These are phyloP conservation scores for Vachellia pachyceras DNA, from an alignment of 306 rosid species.

Conservation along the genomic window DNA sequence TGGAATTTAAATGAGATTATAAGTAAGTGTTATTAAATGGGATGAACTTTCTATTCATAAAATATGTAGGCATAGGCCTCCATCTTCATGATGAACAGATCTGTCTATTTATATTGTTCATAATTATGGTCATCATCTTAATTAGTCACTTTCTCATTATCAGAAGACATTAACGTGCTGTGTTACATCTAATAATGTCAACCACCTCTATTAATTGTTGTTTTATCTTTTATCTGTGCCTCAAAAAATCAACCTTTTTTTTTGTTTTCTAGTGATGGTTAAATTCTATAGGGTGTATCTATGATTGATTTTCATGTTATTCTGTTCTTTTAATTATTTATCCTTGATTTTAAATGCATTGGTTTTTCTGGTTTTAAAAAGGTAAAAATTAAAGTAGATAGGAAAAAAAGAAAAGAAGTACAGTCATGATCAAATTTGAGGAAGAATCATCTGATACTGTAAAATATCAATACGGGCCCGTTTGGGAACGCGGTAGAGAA, in stretches of 20 bases:
- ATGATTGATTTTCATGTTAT: not conserved
- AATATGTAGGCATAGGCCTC: not conserved
- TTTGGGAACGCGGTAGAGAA: too few relatives aligned
- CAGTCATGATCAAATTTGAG: not conserved
- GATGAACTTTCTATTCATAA: not conserved
- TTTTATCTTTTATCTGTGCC: too few relatives aligned
- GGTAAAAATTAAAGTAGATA: conserved; percentile 7
- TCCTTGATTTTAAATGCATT: conserved; percentile 21
- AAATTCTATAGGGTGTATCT: not conserved
- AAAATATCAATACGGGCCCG: not conserved
- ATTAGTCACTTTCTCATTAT: conserved; percentile 13
- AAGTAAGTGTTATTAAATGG: not conserved
- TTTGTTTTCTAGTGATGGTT: not conserved
- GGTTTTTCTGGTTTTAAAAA: not conserved
- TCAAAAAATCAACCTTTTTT: too few relatives aligned
- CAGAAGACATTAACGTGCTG: conserved; percentile 18
- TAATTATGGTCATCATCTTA: conserved; percentile 1
- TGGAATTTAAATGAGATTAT: not conserved
- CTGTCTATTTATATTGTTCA: not conserved
- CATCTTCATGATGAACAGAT: not conserved
- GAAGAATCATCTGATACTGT: not conserved
- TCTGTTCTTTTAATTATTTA: not conserved
- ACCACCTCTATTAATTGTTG: too few relatives aligned
- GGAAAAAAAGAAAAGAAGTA: not conserved
- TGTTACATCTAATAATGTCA: too few relatives aligned